Conservation (phyloP, 2,329 filamentous ascomycete species). For the Acephala macrosclerotiorum region DNA sequence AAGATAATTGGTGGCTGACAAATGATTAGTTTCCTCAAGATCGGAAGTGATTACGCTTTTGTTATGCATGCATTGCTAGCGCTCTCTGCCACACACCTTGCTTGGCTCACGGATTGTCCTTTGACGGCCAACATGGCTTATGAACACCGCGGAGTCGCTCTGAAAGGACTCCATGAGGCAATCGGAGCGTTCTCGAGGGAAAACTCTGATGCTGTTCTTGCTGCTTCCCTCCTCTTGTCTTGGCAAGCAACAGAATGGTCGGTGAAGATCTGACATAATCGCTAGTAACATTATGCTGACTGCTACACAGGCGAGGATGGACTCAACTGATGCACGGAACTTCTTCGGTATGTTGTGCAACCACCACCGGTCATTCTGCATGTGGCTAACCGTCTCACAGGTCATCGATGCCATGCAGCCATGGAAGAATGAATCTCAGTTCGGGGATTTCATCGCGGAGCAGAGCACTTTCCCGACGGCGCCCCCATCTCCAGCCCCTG, state of each 20-base stretch:
- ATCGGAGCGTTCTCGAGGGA: conserved; percentile 84
- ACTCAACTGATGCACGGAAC: conserved; percentile 91
- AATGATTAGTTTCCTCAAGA: conserved; percentile 73
- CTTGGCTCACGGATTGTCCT: conserved; percentile 85
- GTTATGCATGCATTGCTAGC: conserved; percentile 94
- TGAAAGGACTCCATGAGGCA: conserved; percentile 88
- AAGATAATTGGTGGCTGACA: conserved; percentile 41
- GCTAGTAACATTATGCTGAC: conserved; percentile 39
- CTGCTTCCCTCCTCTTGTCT: conserved; percentile 88
- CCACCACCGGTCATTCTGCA: conserved; percentile 13
- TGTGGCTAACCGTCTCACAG: conserved; percentile 53
- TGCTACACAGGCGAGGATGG: conserved; percentile 80
- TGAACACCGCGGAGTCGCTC: conserved; percentile 84
- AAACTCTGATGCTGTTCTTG: conserved; percentile 90
- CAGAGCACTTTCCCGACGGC: conserved; percentile 77
- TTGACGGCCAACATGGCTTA: conserved; percentile 89
- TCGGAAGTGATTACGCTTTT: conserved; percentile 82
- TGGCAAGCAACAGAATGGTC: conserved; percentile 98
- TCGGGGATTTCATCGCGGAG: conserved; percentile 81
- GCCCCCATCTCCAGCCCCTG: conserved; percentile 66
- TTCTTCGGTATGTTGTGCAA: conserved; percentile 71
- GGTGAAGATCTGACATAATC: conserved; percentile 49
- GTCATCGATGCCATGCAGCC: conserved; percentile 90
- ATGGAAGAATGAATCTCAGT: conserved; percentile 90
- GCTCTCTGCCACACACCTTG: conserved; percentile 93